These are phyloP conservation scores for Balakata baccata DNA, from an alignment of 345 rosid species.

Conservation along the genomic window DNA sequence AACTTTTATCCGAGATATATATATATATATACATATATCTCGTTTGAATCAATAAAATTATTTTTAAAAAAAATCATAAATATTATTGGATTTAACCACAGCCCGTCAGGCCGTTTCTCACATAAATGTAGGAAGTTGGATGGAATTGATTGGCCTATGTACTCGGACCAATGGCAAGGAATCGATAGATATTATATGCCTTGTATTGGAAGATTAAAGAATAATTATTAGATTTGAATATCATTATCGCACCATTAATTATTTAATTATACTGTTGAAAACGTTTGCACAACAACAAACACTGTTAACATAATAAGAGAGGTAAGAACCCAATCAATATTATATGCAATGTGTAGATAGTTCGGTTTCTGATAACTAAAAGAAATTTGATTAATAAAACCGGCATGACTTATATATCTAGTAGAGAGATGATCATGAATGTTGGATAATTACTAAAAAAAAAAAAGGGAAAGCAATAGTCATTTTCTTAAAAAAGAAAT, in stretches of 20 bases:
- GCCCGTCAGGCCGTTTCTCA: not conserved
- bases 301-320: not conserved
- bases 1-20: too few relatives aligned
- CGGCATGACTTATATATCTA: not conserved
- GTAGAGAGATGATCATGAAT: too few relatives aligned
- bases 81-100: not conserved
- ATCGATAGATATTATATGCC: constrained; percentile 7
- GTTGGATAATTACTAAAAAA: too few relatives aligned
- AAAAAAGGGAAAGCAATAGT: too few relatives aligned
- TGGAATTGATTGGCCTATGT: constrained; percentile 6
- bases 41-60: not conserved
- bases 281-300: not conserved
- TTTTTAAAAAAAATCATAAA: too few relatives aligned
- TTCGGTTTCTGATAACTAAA: too few relatives aligned
- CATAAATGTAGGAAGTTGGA: too few relatives aligned
- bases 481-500: too few relatives aligned
- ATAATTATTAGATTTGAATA: constrained; percentile 8
- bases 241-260: not conserved
- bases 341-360: too few relatives aligned
- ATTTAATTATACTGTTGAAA: too few relatives aligned
- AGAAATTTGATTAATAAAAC: not conserved
- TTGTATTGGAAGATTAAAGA: not conserved
- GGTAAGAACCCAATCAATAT: too few relatives aligned
- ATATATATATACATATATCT: too few relatives aligned
- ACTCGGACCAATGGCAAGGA: constrained; percentile 15